Base-by-base conservation (phyloP, 345 rosid species). In the Lumnitzera racemosa region DNA sequence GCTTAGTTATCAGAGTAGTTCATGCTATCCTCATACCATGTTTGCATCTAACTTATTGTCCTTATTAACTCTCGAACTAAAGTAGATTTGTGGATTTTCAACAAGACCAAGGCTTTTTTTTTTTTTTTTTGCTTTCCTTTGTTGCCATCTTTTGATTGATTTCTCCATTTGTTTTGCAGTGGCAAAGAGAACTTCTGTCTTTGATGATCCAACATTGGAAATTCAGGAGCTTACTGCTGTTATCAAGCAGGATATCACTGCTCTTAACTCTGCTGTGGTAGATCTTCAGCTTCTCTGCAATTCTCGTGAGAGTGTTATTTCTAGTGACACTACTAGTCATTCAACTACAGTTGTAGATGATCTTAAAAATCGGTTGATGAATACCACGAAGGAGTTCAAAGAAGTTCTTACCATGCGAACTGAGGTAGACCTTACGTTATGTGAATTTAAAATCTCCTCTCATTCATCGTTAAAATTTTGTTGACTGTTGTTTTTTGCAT, bases 361-460 rank as follows among this genome's bases (percentile, higher is more conserved):
- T 72, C 72, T 83, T 49, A 83, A 83, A 72, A 83, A 80, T 52
- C 85, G 85, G 59, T 61, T 83, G 75, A 80, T 83, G 88, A 72
- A 78, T 1, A 70, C 88, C 56, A 83, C 88, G 31, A 83, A 83
- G 62, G 88, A 83, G 78, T 83, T 83, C 43, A 83, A 83, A 69
- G 88, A 83, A 52, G 85, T 83, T 61, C 75, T 83, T 17, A 83
- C 85, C 24, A 78, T 76, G 83, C 79, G 88, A 46, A 80, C 88
- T 4, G 88, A 83, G 78, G 88, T 80, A 59, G 31, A 6, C 7
- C 24, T 5, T 2, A 24, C 3, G 11, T 29, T 36, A 3, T 49
- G 15, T n/a, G 27, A 16, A 14, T 50, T 9, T 23, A 10, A 15
- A 11, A 2, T 2, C n/a, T 13, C 0, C 49, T 47, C 47, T 60